A percentile compares a stretch with the other conserved stretches of the same genome.
phyloP scores from a whole-genome alignment of 495 filamentous ascomycete species.

The Monascus purpureus region DNA sequence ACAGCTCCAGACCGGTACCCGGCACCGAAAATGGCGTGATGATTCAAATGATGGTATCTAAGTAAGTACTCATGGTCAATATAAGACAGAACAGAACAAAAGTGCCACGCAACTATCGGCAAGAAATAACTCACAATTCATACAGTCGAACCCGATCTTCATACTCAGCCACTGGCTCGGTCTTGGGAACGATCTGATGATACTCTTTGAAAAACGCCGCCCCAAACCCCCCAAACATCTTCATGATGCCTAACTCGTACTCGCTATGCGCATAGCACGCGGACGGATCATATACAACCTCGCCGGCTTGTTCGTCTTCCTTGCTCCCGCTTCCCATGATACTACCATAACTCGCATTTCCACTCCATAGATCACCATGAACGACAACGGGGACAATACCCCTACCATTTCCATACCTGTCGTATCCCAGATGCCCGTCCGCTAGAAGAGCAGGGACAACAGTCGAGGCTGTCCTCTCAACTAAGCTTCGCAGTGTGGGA shows the following conservation, averaged over 20 bases:
- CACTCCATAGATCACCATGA: conserved; percentile 86
- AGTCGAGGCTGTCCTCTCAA: conserved; percentile 43
- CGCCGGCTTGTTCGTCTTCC: conserved; percentile 41
- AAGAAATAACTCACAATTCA: conserved; percentile 60
- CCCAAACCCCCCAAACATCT: conserved; percentile 89
- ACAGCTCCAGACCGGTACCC: conserved; percentile 61
- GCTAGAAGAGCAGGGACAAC: conserved; percentile 65
- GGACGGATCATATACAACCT: conserved; percentile 74
- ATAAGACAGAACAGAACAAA: not conserved
- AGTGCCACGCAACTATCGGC: not conserved
- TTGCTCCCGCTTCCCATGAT: conserved; percentile 33
- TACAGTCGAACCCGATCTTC: conserved; percentile 69
- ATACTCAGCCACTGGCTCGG: conserved; percentile 73
- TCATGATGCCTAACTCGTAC: conserved; percentile 88
- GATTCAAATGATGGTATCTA: conserved; percentile 85
- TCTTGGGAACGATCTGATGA: conserved; percentile 55
- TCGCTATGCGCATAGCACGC: conserved; percentile 74
- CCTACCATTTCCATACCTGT: conserved; percentile 25
- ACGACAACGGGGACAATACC: conserved; percentile 59
- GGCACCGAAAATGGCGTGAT: conserved; percentile 70
- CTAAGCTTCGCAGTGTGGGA: conserved; percentile 38
- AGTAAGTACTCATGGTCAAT: not conserved
- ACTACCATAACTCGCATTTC: conserved; percentile 58
- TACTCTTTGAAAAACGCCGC: conserved; percentile 61
- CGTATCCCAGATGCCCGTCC: conserved; percentile 47